A percentile compares a stretch with the other conserved stretches of the same genome.
Evolutionary conservation across 495 filamentous ascomycete genomes (phyloP).

Genomic region (Jackrogersella multiformis): DNA sequence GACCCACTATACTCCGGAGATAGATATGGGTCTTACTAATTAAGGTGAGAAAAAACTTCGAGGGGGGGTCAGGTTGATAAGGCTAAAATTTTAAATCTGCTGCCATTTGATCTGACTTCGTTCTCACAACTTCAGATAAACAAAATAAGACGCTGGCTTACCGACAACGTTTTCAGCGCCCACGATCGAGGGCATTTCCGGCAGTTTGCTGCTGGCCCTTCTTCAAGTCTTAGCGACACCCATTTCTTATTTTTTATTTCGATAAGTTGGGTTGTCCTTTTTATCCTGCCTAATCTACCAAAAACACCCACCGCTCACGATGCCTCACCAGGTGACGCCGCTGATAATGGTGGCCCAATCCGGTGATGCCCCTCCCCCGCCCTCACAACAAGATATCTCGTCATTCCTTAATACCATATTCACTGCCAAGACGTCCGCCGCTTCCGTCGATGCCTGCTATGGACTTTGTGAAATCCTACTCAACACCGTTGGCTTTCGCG

Average conservation of each 20-base stretch:
- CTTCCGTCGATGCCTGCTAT: conserved; percentile 87
- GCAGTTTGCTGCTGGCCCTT: conserved; percentile 26
- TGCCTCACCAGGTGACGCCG: conserved; percentile 51
- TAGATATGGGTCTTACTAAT: conserved; percentile 23
- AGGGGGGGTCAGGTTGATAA: conserved; percentile 34
- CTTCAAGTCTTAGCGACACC: conserved; percentile 1
- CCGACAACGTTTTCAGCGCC: conserved; percentile 24
- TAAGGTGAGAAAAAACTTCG: conserved; percentile 36
- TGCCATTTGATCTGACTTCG: conserved; percentile 17
- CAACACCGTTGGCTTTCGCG: conserved; percentile 79
- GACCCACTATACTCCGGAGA: neutral
- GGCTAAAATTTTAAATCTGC: conserved; percentile 30
- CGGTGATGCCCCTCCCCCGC: conserved; percentile 60
- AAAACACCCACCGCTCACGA: conserved; percentile 25
- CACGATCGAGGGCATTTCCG: conserved; percentile 33
- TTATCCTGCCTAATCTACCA: conserved; percentile 10
- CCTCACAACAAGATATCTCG: conserved; percentile 75
- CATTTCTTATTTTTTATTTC: conserved; percentile 5
- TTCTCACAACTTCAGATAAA: conserved; percentile 8
- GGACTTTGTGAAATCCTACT: conserved; percentile 80
- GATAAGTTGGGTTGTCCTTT: conserved; percentile 9
- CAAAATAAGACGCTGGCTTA: conserved; percentile 31
- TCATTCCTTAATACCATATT: conserved; percentile 79
- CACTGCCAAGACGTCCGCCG: conserved; percentile 80
- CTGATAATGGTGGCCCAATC: conserved; percentile 53